Conservation (phyloP, 2,329 filamentous ascomycete species). For the Ophiocordyceps robertsii region DNA sequence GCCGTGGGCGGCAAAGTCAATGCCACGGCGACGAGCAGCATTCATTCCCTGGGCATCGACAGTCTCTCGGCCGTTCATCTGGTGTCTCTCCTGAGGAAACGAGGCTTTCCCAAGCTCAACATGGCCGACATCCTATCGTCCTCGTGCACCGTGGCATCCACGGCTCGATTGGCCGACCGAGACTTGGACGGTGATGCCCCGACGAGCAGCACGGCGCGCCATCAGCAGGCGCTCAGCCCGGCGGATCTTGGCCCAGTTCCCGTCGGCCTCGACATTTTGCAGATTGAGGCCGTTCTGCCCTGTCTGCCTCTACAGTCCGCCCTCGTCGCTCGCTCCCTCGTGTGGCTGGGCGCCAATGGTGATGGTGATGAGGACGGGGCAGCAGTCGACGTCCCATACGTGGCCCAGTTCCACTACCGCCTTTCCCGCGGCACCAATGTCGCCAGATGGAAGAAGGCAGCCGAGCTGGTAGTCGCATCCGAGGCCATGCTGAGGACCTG, state of each 20-base stretch:
- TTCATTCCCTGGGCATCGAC: slow-evolving; percentile 7
- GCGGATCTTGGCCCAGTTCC: background rate
- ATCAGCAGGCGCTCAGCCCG: background rate
- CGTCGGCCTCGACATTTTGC: background rate
- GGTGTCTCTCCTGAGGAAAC: slow-evolving; percentile 4
- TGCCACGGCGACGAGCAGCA: slow-evolving; percentile 2
- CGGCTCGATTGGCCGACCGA: background rate
- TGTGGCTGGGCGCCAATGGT: slow-evolving; percentile 2
- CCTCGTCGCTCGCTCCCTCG: slow-evolving; percentile 5
- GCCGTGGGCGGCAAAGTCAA: slow-evolving; percentile 2
- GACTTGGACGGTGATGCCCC: no score
- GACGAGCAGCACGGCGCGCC: no score
- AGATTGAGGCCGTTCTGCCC: slow-evolving; percentile 4
- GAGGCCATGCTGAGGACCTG: slow-evolving; percentile 9
- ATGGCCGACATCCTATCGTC: slow-evolving; percentile 2
- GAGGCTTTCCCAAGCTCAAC: slow-evolving; percentile 5
- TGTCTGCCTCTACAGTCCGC: slow-evolving; percentile 7
- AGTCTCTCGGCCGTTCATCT: slow-evolving; percentile 9
- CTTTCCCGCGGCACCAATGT: slow-evolving; percentile 5
- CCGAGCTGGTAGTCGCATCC: slow-evolving; percentile 4
- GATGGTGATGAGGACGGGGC: background rate
- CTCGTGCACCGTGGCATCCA: slow-evolving; percentile 4
- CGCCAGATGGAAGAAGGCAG: slow-evolving; percentile 5
- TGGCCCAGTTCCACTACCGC: slow-evolving; percentile 8
- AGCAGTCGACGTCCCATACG: slow-evolving; percentile 6